Evolutionary conservation across 164 flowering plant species (phyloP).

Genomic region (Hamamelis virginiana): DNA sequence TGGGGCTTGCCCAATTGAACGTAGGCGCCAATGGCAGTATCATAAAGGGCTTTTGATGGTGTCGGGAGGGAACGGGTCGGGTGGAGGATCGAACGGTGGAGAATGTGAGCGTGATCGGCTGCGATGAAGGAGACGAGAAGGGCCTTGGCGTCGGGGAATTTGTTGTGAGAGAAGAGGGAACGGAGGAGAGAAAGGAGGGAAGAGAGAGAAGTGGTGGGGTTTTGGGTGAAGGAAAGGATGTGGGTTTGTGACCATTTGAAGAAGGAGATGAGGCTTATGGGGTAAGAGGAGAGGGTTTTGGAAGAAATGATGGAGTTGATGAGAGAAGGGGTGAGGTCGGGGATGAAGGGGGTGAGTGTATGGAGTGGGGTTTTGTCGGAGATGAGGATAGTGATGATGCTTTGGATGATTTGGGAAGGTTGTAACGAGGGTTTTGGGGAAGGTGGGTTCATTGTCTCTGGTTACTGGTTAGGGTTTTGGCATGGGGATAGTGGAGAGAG

Average conservation of each 20-base stretch:
- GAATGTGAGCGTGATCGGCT: slow-evolving; percentile 32
- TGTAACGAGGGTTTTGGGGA: neutral
- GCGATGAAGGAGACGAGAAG: slow-evolving; percentile 49
- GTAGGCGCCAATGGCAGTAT: slow-evolving; percentile 59
- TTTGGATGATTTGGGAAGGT: neutral
- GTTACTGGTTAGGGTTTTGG: neutral
- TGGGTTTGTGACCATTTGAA: slow-evolving; percentile 30
- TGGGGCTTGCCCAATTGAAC: slow-evolving; percentile 44
- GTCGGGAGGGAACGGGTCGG: slow-evolving; percentile 33
- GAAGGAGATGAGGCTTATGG: slow-evolving; percentile 40
- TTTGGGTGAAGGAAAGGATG: slow-evolving; percentile 15
- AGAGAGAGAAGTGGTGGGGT: slow-evolving; percentile 14
- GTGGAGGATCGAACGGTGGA: slow-evolving; percentile 40
- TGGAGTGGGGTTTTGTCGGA: slow-evolving; percentile 11
- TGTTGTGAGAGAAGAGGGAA: slow-evolving; percentile 38
- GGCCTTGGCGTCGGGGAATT: slow-evolving; percentile 46
- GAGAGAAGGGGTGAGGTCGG: slow-evolving; percentile 29
- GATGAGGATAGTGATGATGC: slow-evolving; percentile 20
- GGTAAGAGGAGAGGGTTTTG: slow-evolving; percentile 21
- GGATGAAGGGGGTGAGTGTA: slow-evolving; percentile 17
- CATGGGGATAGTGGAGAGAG: neutral
- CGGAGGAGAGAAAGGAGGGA: slow-evolving; percentile 39
- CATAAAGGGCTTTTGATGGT: slow-evolving; percentile 47
- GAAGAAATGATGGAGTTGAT: slow-evolving; percentile 40
- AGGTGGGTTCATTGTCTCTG: no score